Base-by-base conservation (phyloP, 805 yeast species). In the Wickerhamomyces chaumierensis region DNA sequence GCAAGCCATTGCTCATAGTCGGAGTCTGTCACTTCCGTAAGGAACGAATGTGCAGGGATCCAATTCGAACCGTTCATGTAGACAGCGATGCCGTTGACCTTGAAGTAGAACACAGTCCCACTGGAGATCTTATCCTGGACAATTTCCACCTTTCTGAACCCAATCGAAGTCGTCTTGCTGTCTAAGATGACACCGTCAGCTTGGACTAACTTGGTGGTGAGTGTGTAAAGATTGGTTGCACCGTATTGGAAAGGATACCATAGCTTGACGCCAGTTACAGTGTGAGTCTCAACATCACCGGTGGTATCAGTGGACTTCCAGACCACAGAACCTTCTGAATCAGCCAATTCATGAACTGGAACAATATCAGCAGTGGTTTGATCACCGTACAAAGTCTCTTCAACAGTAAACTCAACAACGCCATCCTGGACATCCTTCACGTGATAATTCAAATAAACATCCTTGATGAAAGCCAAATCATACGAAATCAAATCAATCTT, bases 51-150 rank as follows among this genome's bases (percentile, higher is more conserved):
- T 1, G 40, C 48, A 6, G 51, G 51, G 16, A 47, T 47, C 51
- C 51, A 47, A 29, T 47, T 47, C 17, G 42, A 41, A 1, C 48
- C 51, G 29, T 47, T 47, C 28, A 33, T 13, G 29, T 47, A 47
- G 11, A 43, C 23, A 14, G 44, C 43, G 12, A 40, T 20, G 28
- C 16, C 47, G 32, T 45, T 47, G 38, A 47, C 29, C 19, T 42
- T 38, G 38, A 47, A 47, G 37, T 37, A 45, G 41, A 45, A 47
- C 4, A 48, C 42, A 4, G 47, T 31, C 7, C 48, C 51, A 17
- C 32, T 28, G 2, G 23, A 25, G 16, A 13, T 25, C 29, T 25
- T 25, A 9, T 41, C 44, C 25, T 47, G 47, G 11, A 45, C 34
- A 3, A 47, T 31, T 32, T 47, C 46, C 15, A 37, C 43, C 19